Evolutionary conservation across 495 filamentous ascomycete genomes (phyloP).

Genomic region (Evansstolkia leycettana): DNA sequence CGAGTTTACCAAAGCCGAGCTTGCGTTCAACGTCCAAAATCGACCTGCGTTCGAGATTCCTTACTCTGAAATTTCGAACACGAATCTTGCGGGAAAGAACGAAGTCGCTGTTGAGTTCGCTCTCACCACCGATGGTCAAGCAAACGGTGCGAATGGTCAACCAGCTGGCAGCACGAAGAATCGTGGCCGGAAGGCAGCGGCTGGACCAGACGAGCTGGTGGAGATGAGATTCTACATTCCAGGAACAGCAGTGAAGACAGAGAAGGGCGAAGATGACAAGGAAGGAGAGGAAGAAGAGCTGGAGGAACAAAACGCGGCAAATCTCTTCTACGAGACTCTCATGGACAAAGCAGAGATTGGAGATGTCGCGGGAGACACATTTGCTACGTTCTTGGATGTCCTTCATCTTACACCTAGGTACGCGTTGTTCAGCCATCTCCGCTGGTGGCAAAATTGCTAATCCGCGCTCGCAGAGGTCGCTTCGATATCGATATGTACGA

Average conservation of each 20-base stretch:
- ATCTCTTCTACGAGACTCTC: slow-evolving; percentile 89
- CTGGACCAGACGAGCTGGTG: slow-evolving; percentile 81
- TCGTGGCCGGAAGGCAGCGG: slow-evolving; percentile 78
- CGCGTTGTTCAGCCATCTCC: slow-evolving; percentile 10
- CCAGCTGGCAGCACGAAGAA: slow-evolving; percentile 61
- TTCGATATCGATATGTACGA: slow-evolving; percentile 99
- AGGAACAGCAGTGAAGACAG: slow-evolving; percentile 76
- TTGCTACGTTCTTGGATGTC: slow-evolving; percentile 93
- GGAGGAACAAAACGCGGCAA: slow-evolving; percentile 87
- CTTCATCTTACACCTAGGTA: slow-evolving; percentile 94
- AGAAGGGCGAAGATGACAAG: slow-evolving; percentile 55
- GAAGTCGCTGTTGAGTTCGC: slow-evolving; percentile 95
- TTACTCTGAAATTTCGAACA: slow-evolving; percentile 95
- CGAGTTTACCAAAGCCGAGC: slow-evolving; percentile 90
- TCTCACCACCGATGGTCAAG: slow-evolving; percentile 54
- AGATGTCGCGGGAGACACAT: slow-evolving; percentile 93
- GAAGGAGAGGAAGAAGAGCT: slow-evolving; percentile 54
- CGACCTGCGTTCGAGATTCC: slow-evolving; percentile 95
- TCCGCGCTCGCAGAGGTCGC: slow-evolving; percentile 61
- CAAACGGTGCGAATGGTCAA: slow-evolving; percentile 59
- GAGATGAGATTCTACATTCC: slow-evolving; percentile 99
- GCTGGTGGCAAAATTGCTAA: neutral
- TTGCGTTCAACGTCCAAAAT: slow-evolving; percentile 93
- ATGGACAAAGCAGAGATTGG: slow-evolving; percentile 99
- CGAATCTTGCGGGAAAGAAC: slow-evolving; percentile 93